These are phyloP conservation scores for Aspergillus sp. DNA, from an alignment of 2,329 filamentous ascomycete species.

Conservation along the genomic window DNA sequence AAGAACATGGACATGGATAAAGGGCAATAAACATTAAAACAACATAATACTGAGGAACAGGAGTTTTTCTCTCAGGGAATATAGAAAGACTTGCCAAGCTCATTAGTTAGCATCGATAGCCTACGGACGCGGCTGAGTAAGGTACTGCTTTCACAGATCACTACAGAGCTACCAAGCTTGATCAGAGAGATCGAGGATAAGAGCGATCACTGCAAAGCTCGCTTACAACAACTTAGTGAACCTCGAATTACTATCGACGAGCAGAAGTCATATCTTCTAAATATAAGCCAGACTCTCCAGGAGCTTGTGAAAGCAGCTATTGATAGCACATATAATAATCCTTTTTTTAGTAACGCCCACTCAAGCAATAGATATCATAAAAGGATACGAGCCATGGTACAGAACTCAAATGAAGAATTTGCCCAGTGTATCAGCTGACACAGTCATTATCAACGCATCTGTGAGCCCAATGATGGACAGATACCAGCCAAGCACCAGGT, in stretches of 20 bases:
- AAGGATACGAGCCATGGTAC: too few relatives aligned
- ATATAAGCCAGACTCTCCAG: too few relatives aligned
- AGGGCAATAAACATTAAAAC: too few relatives aligned
- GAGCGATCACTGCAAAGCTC: slow-evolving; percentile 31
- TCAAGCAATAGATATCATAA: too few relatives aligned
- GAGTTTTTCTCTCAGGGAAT: slow-evolving; percentile 32
- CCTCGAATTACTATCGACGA: slow-evolving; percentile 7
- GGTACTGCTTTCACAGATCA: slow-evolving; percentile 29
- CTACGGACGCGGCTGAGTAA: slow-evolving; percentile 24
- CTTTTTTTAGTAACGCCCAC: too few relatives aligned
- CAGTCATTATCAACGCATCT: slow-evolving; percentile 14
- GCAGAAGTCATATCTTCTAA: too few relatives aligned
- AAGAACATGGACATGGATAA: too few relatives aligned
- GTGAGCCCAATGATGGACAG: background rate
- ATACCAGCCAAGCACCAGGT: slow-evolving; percentile 8
- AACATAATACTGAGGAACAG: slow-evolving; percentile 20
- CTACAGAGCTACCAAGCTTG: slow-evolving; percentile 35
- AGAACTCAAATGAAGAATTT: too few relatives aligned
- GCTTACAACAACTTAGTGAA: slow-evolving; percentile 26
- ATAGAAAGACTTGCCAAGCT: slow-evolving; percentile 26
- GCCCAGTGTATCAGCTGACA: background rate
- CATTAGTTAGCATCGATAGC: slow-evolving; percentile 28
- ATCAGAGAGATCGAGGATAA: slow-evolving; percentile 36
- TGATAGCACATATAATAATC: too few relatives aligned
- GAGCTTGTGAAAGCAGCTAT: too few relatives aligned